Evolutionary conservation across 2,329 filamentous ascomycete species (phyloP), one percentile per base, ranked within the genome.

Genomic region (Fusarium sp.): DNA sequence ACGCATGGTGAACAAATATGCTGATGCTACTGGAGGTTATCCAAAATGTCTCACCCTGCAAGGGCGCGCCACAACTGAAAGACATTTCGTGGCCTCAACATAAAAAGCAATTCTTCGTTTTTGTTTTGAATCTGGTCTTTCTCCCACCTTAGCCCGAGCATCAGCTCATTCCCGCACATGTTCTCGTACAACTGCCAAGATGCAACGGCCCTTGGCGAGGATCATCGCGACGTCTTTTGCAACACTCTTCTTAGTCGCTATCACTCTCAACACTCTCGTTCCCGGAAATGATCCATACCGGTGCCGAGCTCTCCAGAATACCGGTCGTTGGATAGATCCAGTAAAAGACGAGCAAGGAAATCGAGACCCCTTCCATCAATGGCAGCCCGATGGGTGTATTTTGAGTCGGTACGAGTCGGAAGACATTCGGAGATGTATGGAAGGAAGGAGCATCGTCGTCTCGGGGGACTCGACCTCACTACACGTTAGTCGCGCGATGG

Each of bases 311-410:
- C 77, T 89, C 14, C 79, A 87, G 7, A 81, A 81, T 29, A 77
- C 82, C 64, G 88, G 88, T 38, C 78, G 81, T 66, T 90, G 88
- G 87, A 65, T 76, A 68, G 75, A 74, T 72, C 78, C 77, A 16
- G 76, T 73, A 44, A 9, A 8, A 2, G 51, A 76, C 73, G 63
- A 68, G 55, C 44, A 70, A 71, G 71, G 72, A 65, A 72, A 67
- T 63, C 70, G 62, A 53, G 73, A 40, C 56, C 75, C 50, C 64
- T 11, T 85, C 81, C 69, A 77, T 80, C 47, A 81, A 83, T 90
- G 89, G 89, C 86, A 89, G 59, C 86, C 88, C 3, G 81, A 82
- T n/a, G 86, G 86, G 18, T 91, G 89, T 77, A 84, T 87, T 42
- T 81, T 90, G 75, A 84, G 86, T 62, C 79, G 84, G 52, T 90